Evolutionary conservation across 2,329 filamentous ascomycete species (phyloP).

Genomic region (Aureobasidium mangrovei): DNA sequence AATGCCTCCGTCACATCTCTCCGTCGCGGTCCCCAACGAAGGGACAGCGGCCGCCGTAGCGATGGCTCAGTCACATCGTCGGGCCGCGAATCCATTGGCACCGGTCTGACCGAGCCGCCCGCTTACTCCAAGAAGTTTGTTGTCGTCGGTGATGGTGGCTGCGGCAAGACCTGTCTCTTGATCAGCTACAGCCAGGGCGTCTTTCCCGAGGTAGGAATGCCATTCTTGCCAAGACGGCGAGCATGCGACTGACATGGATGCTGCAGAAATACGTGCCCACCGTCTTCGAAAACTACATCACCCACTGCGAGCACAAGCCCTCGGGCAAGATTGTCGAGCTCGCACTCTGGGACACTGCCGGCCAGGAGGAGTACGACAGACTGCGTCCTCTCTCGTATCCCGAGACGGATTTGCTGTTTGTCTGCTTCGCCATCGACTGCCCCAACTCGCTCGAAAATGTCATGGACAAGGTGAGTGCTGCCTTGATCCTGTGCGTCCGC

Average conservation of each 20-base stretch:
- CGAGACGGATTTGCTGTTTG: constrained; percentile 94
- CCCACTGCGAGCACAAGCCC: constrained; percentile 78
- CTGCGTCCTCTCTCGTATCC: constrained; percentile 93
- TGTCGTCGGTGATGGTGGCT: constrained; percentile 94
- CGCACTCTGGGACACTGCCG: constrained; percentile 95
- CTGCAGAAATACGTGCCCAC: constrained; percentile 96
- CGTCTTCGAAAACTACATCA: constrained; percentile 99
- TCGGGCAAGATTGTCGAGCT: constrained; percentile 93
- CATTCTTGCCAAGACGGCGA: neutral
- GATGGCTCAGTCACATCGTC: constrained; percentile 85
- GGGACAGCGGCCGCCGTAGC: constrained; percentile 57
- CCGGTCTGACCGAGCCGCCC: constrained; percentile 80
- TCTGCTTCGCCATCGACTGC: constrained; percentile 98
- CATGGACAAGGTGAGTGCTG: constrained; percentile 74
- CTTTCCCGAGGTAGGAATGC: constrained; percentile 77
- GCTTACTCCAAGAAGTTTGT: constrained; percentile 99
- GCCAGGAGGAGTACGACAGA: constrained; percentile 97
- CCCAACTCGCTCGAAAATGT: constrained; percentile 97
- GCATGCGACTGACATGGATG: constrained; percentile 15
- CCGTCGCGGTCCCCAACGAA: constrained; percentile 35
- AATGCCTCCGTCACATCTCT: constrained; percentile 13
- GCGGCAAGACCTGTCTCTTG: constrained; percentile 94
- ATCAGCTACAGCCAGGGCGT: constrained; percentile 99
- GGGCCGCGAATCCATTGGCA: constrained; percentile 68
- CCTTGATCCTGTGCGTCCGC: constrained; percentile 17